These are phyloP conservation scores for Carallia brachiata DNA, from an alignment of 345 rosid genomes.

Conservation along the genomic window DNA sequence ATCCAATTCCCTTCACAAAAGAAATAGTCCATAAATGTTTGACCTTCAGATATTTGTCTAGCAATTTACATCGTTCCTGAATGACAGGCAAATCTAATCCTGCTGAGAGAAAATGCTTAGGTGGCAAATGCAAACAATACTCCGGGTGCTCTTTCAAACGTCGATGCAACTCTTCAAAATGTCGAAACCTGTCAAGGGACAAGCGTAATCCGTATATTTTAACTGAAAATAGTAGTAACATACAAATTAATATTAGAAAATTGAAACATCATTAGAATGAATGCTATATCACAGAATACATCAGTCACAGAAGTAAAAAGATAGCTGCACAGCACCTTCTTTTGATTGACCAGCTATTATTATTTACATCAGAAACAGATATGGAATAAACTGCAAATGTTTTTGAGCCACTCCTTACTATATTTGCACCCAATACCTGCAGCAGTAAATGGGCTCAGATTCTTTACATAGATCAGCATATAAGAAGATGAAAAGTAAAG, in stretches of 20 bases:
- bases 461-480: slow-evolving; percentile 9
- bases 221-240: no score
- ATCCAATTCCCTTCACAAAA: not conserved
- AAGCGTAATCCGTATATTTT: no score
- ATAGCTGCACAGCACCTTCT: slow-evolving; percentile 59
- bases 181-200: slow-evolving; percentile 63
- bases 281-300: not conserved
- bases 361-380: slow-evolving; percentile 81
- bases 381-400: slow-evolving; percentile 91
- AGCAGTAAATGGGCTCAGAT: slow-evolving; percentile 31
- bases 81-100: slow-evolving; percentile 80
- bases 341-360: slow-evolving; percentile 94
- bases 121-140: slow-evolving; percentile 91
- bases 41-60: slow-evolving; percentile 86
- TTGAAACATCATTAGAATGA: not conserved
- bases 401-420: slow-evolving; percentile 83
- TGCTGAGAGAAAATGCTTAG: slow-evolving; percentile 91
- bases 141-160: slow-evolving; percentile 87
- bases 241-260: no score
- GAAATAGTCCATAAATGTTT: slow-evolving; percentile 18
- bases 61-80: slow-evolving; percentile 84
- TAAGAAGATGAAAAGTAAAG: slow-evolving; percentile 13
- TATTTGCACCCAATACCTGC: slow-evolving; percentile 97
- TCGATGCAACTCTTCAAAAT: slow-evolving; percentile 96
- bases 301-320: slow-evolving; percentile 25